Conservation (phyloP, 345 rosid species). For the Orychophragmus violaceus region DNA sequence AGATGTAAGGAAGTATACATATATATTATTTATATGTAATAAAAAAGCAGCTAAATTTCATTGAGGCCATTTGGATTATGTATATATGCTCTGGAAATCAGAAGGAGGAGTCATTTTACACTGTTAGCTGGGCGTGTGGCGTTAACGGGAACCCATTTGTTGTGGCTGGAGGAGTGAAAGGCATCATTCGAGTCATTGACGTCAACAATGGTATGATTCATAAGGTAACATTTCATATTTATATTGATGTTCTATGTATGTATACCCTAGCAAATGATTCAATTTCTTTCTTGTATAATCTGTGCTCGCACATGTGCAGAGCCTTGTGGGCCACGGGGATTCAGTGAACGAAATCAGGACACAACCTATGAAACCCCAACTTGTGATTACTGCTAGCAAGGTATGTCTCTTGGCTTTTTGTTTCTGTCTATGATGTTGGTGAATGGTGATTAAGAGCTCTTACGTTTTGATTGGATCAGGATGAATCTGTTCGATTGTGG, state of each 20-base stretch:
- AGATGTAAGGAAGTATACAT: conserved; percentile 55
- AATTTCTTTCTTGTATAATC: conserved; percentile 7
- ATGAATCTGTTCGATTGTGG: conserved; percentile 96
- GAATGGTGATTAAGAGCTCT: conserved; percentile 18
- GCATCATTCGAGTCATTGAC: conserved; percentile 83
- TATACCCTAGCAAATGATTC: too few species aligned
- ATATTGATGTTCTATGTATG: conserved; percentile 1
- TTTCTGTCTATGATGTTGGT: not conserved
- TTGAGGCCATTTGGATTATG: conserved; percentile 28
- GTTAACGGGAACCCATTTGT: conserved; percentile 60
- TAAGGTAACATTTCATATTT: conserved; percentile 45
- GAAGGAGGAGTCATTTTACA: conserved; percentile 98
- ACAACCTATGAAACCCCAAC: conserved; percentile 82
- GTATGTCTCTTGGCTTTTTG: conserved; percentile 28
- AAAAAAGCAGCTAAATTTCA: conserved; percentile 8
- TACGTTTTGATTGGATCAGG: conserved; percentile 42
- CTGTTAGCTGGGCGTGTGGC: conserved; percentile 90
- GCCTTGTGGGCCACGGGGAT: conserved; percentile 98
- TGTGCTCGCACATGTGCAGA: conserved; percentile 39
- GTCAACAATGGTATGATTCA: conserved; percentile 74
- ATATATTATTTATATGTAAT: not conserved
- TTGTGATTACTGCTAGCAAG: conserved; percentile 94
- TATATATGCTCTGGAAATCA: conserved; percentile 58
- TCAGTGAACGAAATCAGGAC: conserved; percentile 97
- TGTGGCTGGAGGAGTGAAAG: conserved; percentile 92